phyloP scores from a whole-genome alignment of 1,284 basidiomycete genomes.

The Rhizoctonia solani region DNA sequence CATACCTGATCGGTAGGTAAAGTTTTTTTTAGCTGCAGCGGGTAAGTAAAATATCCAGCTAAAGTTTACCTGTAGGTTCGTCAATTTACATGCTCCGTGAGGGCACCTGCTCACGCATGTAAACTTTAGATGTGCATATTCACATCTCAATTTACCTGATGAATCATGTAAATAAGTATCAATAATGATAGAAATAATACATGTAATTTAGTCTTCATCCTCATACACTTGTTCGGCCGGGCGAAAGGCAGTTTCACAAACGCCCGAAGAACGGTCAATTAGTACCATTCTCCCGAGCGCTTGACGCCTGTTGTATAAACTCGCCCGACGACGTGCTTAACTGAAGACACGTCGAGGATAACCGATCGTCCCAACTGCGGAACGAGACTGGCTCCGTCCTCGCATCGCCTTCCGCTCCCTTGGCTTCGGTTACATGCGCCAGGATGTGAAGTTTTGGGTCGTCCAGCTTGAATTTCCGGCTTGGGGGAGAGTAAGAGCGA shows the following conservation, averaged over 20 bases:
- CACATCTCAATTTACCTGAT: not conserved
- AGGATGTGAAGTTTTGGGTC: constrained; percentile 7
- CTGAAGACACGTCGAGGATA: constrained; percentile 9
- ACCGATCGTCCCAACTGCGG: not conserved
- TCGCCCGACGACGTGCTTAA: not conserved
- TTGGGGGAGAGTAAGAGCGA: constrained; percentile 16
- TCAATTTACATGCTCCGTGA: not conserved
- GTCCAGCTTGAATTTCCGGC: not conserved
- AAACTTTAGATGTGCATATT: not conserved
- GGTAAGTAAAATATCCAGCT: too few relatives aligned
- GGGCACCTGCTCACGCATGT: not conserved
- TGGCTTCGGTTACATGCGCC: constrained; percentile 4
- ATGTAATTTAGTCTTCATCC: not conserved
- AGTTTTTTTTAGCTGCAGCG: too few relatives aligned
- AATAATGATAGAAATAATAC: not conserved
- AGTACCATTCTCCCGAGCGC: not conserved
- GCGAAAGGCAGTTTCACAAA: not conserved
- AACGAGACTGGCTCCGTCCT: not conserved
- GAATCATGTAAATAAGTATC: not conserved
- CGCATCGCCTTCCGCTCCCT: not conserved
- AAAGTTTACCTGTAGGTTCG: not conserved
- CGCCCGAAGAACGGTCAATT: not conserved
- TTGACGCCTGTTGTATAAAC: not conserved
- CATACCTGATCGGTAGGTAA: too few relatives aligned
- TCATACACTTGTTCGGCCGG: not conserved